phyloP scores from a whole-genome alignment of 2,329 filamentous ascomycete species.

The Aspergillus awamori region DNA sequence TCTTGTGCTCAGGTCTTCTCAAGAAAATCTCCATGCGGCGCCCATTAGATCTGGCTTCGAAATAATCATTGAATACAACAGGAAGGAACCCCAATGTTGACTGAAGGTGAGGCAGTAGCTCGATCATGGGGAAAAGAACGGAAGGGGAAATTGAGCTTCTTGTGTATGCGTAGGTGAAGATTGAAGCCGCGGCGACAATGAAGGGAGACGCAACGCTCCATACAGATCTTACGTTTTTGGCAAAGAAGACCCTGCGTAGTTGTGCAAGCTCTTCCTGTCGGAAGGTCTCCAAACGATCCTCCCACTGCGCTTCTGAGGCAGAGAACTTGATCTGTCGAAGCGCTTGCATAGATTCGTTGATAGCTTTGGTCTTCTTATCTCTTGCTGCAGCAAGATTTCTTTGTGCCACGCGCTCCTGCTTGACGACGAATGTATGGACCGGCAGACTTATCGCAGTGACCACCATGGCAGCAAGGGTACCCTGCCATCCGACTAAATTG shows the following conservation, averaged over 20 bases:
- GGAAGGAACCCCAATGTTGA: not conserved
- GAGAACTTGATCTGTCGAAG: conserved; percentile 2
- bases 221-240: not conserved
- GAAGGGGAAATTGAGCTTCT: not conserved
- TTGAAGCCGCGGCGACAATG: not conserved
- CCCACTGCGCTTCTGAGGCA: not conserved
- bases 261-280: not conserved
- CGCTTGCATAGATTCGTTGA: not conserved
- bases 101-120: not conserved
- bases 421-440: not conserved
- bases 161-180: not conserved
- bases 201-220: not conserved
- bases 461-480: not conserved
- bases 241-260: not conserved
- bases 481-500: not conserved
- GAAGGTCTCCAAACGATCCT: not conserved
- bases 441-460: conserved; percentile 1
- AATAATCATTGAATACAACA: conserved; percentile 2
- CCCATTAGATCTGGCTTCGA: not conserved
- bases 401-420: not conserved
- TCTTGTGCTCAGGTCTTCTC: not conserved
- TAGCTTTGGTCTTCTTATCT: not conserved
- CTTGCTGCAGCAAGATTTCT: not conserved
- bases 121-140: not conserved
- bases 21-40: not conserved